Base-by-base conservation (phyloP, 176 grass and related monocot genomes). In the Chloris gayana region DNA sequence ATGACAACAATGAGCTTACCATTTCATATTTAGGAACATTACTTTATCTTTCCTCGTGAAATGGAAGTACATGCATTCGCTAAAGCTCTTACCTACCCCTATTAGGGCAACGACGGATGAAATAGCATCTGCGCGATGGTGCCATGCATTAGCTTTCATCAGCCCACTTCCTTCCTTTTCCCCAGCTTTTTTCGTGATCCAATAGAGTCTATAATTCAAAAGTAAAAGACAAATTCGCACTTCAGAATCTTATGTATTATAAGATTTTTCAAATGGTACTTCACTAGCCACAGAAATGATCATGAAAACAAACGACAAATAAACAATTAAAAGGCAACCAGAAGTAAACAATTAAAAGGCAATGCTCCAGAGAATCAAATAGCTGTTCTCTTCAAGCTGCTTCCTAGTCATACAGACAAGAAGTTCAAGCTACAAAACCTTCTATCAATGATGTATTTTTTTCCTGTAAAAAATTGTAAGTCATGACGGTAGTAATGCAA, bases 71-170 rank as follows among this genome's bases (percentile, higher is more conserved):
- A 70, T 41, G 32, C 46, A 56, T 41, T 61, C 15, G 26, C 18
- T 74, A 69, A 84, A 82, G 46, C 22, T 85, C 92, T 87, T 92
- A 98, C 96, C 92, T 83, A 98, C 95, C 70, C 92, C 92, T 75
- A 98, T 56, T 82, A 98, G 88, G 79, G 95, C 90, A 68, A 95
- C 92, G 14, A 91, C 80, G 73, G 92, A 98, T 58, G 95, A 98
- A 89, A 98, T 87, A 75, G 95, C 95, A 85, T 98, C 92, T 37
- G 88, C 81, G 37, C 92, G 90, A 81, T 98, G 92, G 72, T 95
- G 95, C 95, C 95, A 98, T 84, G 96, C 96, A 83, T 91, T 98
- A 79, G 96, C 96, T 89, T 95, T 98, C 92, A 95, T 93, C 47
- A 98, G 59, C 39, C 88, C 92, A 76, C 96, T 98, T 56, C 95